Base-by-base conservation (phyloP, 176 grass and related monocot species). In the Luzula sylvatica region DNA sequence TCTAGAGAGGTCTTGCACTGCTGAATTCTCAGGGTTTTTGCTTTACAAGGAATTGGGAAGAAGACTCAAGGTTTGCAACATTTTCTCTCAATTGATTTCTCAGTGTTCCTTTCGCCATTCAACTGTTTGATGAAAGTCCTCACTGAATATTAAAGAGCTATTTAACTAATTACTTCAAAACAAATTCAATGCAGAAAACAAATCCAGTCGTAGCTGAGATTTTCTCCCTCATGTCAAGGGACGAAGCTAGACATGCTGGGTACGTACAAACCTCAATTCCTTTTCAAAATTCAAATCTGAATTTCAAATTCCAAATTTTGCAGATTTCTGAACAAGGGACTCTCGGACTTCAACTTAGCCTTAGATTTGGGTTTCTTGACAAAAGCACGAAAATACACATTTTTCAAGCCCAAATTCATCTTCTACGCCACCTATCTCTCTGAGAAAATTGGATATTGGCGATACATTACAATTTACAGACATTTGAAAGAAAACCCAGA, bases 331-430 rank as follows among this genome's bases (percentile, higher is more conserved):
- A 98, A 98, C 75, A 98, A 98, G 72, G 85, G 92, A 6, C 72
- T 98, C 0, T 86, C 85, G n/a, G 85, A 98, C 55, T 98, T 98
- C 75, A 98, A 98, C 78, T 70, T 98, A 71, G 92, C 85, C 0
- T 51, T 98, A 48, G 92, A 98, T 61, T 65, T 98, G 4, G 92
- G 81, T 16, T 98, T 98, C 75, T 52, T 98, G 74, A 98, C 92
- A 26, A 98, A 98, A 73, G 92, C 92, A 29, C 72, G 92, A 76
- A 98, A 98, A 56, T 98, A 98, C 81, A 98, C 92, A 61, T 94
- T 98, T 67, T 98, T 98, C 78, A 98, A 98, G 61, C 92, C 92
- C 12, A 90, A 87, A 68, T 98, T 98, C 74, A 98, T 98, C 67
- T 90, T 98, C 68, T 98, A 98, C 48, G 81, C 92, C 38, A 98